Base-by-base conservation (phyloP, 148 eudicot genomes). In the Euryodendron excelsum region DNA sequence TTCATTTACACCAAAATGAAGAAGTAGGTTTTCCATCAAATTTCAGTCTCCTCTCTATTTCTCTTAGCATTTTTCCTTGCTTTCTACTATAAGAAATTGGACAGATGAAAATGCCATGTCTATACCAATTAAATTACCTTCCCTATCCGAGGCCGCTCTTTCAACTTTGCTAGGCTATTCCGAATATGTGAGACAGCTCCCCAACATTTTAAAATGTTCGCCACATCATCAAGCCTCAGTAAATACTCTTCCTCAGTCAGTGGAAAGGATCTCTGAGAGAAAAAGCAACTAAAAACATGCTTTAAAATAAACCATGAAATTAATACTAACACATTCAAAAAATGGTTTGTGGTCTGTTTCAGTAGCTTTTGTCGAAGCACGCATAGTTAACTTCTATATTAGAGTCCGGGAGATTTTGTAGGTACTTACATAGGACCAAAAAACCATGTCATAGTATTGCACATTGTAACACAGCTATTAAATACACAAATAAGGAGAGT, bases 141-240 rank as follows among this genome's bases (percentile, higher is more conserved):
- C 63, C 98, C 98, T 74, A 95, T 95, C 77, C 98, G 90, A 69
- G 98, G 98, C 21, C 98, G 84, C 79, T 95, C 98, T 84, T 95
- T 95, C 65, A 75, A 83, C 74, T 88, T 93, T 56, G 84, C 86
- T 66, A 95, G 90, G 85, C 93, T 93, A 89, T 75, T 87, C 59
- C 99, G 87, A 75, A 95, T 85, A 87, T 95, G 99, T 59, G 99
- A 93, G 72, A 93, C 99, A 66, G 97, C 99, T 77, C 99, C 99
- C 99, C 99, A 95, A 77, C 97, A 95, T 83, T 85, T 95, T 84
- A 95, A 85, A n/a, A 82, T 85, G 85, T 93, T 95, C 70, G 99
- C 99, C 73, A 95, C 99, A 76, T 93, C 97, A 80, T 95, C 99
- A 63, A 95, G 97, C 88, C 99, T 89, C 86, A 89, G 69, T 75